phyloP scores from a whole-genome alignment of 202 grass and related monocot species.

The Carex arenaria region DNA sequence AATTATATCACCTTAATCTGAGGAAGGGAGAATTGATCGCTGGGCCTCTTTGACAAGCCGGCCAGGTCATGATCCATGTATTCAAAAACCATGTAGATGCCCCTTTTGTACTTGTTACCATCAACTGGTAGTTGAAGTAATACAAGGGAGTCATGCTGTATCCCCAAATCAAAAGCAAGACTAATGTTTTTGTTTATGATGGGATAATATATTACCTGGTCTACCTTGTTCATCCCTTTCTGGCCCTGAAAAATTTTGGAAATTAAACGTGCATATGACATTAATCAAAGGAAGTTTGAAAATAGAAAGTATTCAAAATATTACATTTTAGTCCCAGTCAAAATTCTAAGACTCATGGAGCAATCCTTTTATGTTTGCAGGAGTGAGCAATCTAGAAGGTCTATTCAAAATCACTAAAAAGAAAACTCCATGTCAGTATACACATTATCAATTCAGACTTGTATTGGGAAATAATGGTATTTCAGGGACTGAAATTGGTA shows the following conservation, averaged over 20 bases:
- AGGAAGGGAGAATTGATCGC: constrained; percentile 77
- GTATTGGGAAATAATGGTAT: neutral
- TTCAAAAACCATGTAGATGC: constrained; percentile 95
- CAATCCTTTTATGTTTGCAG: neutral
- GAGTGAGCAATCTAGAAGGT: neutral
- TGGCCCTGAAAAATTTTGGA: constrained; percentile 25
- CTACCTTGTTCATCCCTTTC: constrained; percentile 57
- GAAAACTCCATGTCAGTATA: neutral
- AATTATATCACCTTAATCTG: constrained; percentile 84
- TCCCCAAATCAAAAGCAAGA: neutral
- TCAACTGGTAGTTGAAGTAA: constrained; percentile 39
- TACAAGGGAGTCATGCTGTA: neutral
- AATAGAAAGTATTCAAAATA: constrained; percentile 1
- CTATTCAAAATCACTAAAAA: neutral
- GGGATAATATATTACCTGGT: constrained; percentile 26
- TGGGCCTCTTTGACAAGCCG: constrained; percentile 70
- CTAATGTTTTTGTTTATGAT: neutral
- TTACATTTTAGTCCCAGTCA: neutral
- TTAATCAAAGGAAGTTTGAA: neutral
- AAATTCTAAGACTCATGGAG: neutral
- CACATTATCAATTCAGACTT: neutral
- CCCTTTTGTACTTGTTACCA: constrained; percentile 87
- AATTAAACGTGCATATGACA: neutral
- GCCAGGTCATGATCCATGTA: constrained; percentile 99
- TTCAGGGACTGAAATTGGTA: neutral